Percentiles rank a stretch among this genome's conserved stretches.
Evolutionary conservation across 345 rosid genomes (phyloP).

Genomic region (Balakata baccata): DNA sequence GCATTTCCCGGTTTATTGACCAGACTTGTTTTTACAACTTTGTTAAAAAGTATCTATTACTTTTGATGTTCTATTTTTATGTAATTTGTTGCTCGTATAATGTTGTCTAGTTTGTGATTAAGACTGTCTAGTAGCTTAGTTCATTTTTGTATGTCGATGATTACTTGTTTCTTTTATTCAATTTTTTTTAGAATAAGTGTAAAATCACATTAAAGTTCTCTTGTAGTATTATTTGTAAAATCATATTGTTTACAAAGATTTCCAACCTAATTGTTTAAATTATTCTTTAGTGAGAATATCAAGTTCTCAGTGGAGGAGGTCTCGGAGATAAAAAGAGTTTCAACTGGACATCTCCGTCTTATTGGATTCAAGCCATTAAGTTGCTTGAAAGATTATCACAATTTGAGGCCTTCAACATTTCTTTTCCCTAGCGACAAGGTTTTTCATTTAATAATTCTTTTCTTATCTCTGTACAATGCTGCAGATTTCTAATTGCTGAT

Average conservation of each 20-base stretch:
- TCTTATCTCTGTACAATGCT: conserved; percentile 9
- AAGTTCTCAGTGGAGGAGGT: conserved; percentile 62
- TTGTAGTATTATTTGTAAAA: not conserved
- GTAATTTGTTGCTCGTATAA: not conserved
- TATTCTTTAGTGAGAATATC: conserved; percentile 51
- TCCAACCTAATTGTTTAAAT: conserved; percentile 14
- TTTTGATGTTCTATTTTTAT: not conserved
- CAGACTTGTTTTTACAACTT: no score
- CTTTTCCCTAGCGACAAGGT: conserved; percentile 91
- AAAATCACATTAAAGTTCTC: not conserved
- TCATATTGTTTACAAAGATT: conserved; percentile 11
- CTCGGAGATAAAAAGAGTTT: conserved; percentile 67
- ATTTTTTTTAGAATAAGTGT: not conserved
- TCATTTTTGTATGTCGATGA: not conserved
- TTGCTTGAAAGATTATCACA: conserved; percentile 89
- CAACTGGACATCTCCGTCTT: conserved; percentile 64
- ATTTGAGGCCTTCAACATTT: conserved; percentile 91
- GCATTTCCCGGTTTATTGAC: no score
- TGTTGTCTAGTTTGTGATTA: not conserved
- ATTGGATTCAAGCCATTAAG: conserved; percentile 91
- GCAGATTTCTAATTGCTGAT: conserved; percentile 4
- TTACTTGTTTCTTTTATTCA: not conserved
- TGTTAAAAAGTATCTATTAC: no score
- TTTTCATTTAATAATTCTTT: conserved; percentile 1
- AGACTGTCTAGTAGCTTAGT: not conserved